These are phyloP conservation scores for Lactifluus hygrophoroides DNA, from an alignment of 768 basidiomycete genomes.

Conservation along the genomic window DNA sequence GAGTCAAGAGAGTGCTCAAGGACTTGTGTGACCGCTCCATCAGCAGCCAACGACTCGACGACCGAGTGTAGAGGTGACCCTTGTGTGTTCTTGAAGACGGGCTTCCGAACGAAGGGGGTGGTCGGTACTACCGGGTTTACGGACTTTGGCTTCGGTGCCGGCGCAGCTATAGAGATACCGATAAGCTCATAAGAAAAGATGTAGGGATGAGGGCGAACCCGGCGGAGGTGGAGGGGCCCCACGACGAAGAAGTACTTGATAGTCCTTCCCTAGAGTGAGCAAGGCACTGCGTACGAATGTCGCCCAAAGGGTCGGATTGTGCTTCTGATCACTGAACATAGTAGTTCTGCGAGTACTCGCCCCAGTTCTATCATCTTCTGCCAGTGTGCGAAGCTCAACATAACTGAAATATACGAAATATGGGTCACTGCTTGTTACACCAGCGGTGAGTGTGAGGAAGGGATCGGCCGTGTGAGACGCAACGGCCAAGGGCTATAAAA, in stretches of 20 bases:
- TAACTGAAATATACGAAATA: constrained; percentile 60
- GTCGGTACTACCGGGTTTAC: constrained; percentile 33
- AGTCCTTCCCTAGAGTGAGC: constrained; percentile 56
- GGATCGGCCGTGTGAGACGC: constrained; percentile 41
- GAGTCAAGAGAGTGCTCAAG: constrained; percentile 43
- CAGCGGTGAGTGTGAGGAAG: constrained; percentile 51
- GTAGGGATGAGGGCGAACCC: background rate
- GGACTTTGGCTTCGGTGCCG: constrained; percentile 27
- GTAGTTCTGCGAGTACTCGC: constrained; percentile 41
- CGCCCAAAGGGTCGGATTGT: constrained; percentile 55
- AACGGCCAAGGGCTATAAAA: constrained; percentile 39
- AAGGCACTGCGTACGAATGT: constrained; percentile 50
- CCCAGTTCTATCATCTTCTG: constrained; percentile 35
- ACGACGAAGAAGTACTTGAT: constrained; percentile 53
- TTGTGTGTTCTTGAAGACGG: constrained; percentile 37
- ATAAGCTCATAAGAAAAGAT: constrained; percentile 12
- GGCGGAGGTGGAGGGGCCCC: constrained; percentile 36
- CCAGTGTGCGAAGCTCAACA: constrained; percentile 47
- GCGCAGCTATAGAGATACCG: constrained; percentile 23
- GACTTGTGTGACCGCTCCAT: constrained; percentile 35
- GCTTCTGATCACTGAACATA: constrained; percentile 63
- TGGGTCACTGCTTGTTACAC: constrained; percentile 44
- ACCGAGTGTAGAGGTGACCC: constrained; percentile 46
- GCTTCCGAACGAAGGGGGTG: constrained; percentile 31
- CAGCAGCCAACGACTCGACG: constrained; percentile 51